Percentiles rank a stretch among this genome's conserved stretches.
Conservation (phyloP, 2,329 filamentous ascomycete genomes). For the Aspergillus latus region DNA sequence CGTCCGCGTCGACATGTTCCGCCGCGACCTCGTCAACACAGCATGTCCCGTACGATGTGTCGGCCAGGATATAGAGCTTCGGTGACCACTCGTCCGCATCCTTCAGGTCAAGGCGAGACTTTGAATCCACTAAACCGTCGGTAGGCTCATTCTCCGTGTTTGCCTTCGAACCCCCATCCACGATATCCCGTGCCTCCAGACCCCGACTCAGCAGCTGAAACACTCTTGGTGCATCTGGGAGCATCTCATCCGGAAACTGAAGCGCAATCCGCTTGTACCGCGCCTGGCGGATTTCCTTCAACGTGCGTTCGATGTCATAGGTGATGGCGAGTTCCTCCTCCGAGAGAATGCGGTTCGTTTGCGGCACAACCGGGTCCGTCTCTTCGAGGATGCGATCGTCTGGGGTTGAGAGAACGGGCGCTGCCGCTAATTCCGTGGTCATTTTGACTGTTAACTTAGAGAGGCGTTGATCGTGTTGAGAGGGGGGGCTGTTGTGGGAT, state of each 20-base stretch:
- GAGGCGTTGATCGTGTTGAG: background rate
- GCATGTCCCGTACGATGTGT: constrained; percentile 95
- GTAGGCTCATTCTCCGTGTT: constrained; percentile 11
- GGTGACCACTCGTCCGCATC: constrained; percentile 29
- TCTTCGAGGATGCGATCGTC: constrained; percentile 62
- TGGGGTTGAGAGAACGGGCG: constrained; percentile 63
- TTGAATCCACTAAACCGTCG: constrained; percentile 25
- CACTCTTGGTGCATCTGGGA: constrained; percentile 79
- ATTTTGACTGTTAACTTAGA: constrained; percentile 19
- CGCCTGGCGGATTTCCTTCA: constrained; percentile 69
- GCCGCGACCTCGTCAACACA: constrained; percentile 97
- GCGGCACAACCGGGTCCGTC: constrained; percentile 44
- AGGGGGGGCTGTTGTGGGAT: constrained; percentile 14
- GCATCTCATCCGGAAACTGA: constrained; percentile 95
- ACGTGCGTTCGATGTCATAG: constrained; percentile 83
- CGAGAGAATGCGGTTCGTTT: constrained; percentile 40
- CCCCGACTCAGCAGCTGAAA: constrained; percentile 64
- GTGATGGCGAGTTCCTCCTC: constrained; percentile 71
- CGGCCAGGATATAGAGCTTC: constrained; percentile 78
- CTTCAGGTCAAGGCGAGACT: constrained; percentile 29
- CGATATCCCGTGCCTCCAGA: constrained; percentile 37
- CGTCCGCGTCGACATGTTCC: constrained; percentile 86
- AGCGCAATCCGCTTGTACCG: constrained; percentile 76
- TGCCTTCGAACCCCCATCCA: constrained; percentile 18
- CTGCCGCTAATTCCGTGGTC: constrained; percentile 39